Evolutionary conservation across 1,139 yeast species (phyloP), one percentile per base, ranked within the genome.

Genomic region (Saccharomycopsis hybrid): DNA sequence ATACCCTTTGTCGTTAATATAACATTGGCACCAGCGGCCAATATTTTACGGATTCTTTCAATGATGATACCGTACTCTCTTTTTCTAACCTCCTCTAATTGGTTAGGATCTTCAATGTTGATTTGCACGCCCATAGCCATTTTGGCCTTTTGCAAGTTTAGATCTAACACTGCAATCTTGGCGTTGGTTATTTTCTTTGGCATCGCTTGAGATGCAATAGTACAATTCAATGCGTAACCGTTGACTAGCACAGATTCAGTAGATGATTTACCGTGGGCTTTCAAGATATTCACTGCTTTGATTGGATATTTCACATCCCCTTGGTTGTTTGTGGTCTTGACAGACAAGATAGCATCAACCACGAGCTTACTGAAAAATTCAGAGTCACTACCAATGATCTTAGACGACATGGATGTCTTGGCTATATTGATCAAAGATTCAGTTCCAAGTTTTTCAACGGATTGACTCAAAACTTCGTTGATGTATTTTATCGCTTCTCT

Each of bases 51-150:
- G 60, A 92, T 84, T 68, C 94, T 84, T 65, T 92, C 98, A 57
- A 88, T 72, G 40, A 90, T 81, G 56, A 94, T 88, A 51, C 92
- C 97, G 61, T 84, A 83, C 70, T 94, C 99, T 62, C 97, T 81
- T 67, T 89, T 84, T 64, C 98, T 80, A 60, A 94, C 90, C 63
- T 89, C 92, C 70, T 94, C 99, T 60, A 94, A 77, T 69, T 89
- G 96, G 59, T 92, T 96, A 42, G 99, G 98, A 65, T 94, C 97
- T 60, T 88, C 96, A 62, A 94, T 88, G 64, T 92, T 90, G 65
- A 94, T 87, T 67, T 90, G 95, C 50, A 94, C 97, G 49, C 99
- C 99, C 82, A 94, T 82, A 38, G 97, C 96, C 97, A 94, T 89
- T 66, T 90, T 81, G 5, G 97, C 92, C 67, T 90, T 92, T 67